Evolutionary conservation across 2,329 filamentous ascomycete genomes (phyloP).

Genomic region (Aspergillus hortae): DNA sequence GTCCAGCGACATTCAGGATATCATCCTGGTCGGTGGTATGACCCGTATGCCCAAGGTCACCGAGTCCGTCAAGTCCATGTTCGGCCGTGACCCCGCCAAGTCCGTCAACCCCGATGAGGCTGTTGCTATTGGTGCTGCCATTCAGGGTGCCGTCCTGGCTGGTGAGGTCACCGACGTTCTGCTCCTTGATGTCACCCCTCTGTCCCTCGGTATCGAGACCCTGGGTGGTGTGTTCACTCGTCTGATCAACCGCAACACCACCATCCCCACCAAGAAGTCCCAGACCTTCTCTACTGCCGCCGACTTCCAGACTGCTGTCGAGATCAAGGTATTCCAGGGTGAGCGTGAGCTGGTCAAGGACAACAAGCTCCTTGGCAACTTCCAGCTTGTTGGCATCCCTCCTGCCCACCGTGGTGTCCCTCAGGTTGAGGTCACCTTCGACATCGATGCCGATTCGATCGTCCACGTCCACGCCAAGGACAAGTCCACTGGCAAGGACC

Average conservation of each 20-base stretch:
- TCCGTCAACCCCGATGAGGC: constrained; percentile 98
- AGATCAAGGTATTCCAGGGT: constrained; percentile 99
- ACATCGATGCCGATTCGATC: constrained; percentile 97
- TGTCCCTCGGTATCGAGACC: constrained; percentile 97
- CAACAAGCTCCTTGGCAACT: constrained; percentile 98
- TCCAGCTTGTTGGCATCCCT: constrained; percentile 96
- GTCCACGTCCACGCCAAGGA: constrained; percentile 98
- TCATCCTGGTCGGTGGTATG: constrained; percentile 98
- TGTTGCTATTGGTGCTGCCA: constrained; percentile 93
- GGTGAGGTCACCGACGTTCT: constrained; percentile 96
- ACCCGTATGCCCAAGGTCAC: constrained; percentile 98
- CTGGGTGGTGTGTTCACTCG: constrained; percentile 97
- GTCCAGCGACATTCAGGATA: constrained; percentile 93
- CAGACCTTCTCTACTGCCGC: constrained; percentile 97
- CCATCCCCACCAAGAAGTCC: constrained; percentile 98
- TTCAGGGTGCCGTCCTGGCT: constrained; percentile 93
- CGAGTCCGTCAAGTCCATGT: constrained; percentile 94
- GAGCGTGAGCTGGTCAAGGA: constrained; percentile 98
- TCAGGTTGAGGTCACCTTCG: constrained; percentile 96
- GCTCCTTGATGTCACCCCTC: constrained; percentile 89
- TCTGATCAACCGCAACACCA: constrained; percentile 98
- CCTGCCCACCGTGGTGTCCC: constrained; percentile 94
- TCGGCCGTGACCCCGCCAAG: constrained; percentile 94
- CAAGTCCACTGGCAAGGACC: constrained; percentile 99
- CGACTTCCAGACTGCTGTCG: constrained; percentile 96